These are phyloP conservation scores for Cladorrhinum sp. DNA, from an alignment of 2,329 filamentous ascomycete species.

Conservation along the genomic window DNA sequence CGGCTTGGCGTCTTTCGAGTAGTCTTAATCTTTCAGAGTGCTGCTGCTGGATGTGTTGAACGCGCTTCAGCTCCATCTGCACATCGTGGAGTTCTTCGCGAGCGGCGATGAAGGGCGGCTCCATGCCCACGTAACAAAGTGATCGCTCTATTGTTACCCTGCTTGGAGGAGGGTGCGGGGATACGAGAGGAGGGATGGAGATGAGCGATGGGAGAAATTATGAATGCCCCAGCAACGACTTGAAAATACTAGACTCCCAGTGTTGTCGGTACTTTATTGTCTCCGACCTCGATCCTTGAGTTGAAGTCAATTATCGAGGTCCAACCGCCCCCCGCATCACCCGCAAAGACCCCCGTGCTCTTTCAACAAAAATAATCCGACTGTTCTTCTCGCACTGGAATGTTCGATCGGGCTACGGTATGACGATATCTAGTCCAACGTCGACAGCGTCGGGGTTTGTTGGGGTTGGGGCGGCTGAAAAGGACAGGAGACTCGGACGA, in stretches of 20 bases:
- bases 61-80: conserved; percentile 68
- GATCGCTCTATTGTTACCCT: neutral
- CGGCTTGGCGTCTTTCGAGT: conserved; percentile 64
- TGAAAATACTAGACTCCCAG: conserved; percentile 4
- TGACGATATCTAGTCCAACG: conserved; percentile 3
- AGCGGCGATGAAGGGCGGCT: conserved; percentile 57
- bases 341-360: conserved; percentile 36
- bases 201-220: neutral
- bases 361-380: conserved; percentile 24
- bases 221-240: neutral
- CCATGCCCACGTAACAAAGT: conserved; percentile 49
- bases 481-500: conserved; percentile 2
- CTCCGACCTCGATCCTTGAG: conserved; percentile 24
- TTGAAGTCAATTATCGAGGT: conserved; percentile 27
- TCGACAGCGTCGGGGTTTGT: neutral
- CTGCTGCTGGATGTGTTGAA: conserved; percentile 60
- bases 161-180: neutral
- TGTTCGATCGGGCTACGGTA: conserved; percentile 2
- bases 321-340: conserved; percentile 45
- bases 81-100: conserved; percentile 66
- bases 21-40: conserved; percentile 61
- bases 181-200: conserved; percentile 13
- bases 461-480: neutral
- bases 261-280: conserved; percentile 3
- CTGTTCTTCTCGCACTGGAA: conserved; percentile 10